phyloP scores from a whole-genome alignment of 176 grass and related monocot genomes.

The Eremochloa ophiuroides region DNA sequence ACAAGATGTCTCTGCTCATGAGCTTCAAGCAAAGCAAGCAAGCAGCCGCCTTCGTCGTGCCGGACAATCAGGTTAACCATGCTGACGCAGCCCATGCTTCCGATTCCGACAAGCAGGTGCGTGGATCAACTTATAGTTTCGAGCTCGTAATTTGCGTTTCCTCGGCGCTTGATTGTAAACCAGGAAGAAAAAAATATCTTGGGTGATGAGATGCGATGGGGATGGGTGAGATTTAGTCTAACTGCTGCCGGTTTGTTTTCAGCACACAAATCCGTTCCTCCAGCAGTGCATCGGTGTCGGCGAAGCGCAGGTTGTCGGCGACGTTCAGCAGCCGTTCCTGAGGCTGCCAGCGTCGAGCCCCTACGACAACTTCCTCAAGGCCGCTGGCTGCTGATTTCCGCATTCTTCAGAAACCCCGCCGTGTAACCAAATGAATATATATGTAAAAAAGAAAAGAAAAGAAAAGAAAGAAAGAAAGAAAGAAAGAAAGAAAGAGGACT shows the following conservation, averaged over 20 bases:
- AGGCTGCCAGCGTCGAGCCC: conserved; percentile 68
- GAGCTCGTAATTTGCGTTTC: background rate
- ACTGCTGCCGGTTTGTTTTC: conserved; percentile 22
- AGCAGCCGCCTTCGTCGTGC: background rate
- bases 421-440: background rate
- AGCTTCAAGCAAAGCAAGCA: conserved; percentile 33
- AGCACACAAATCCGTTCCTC: conserved; percentile 62
- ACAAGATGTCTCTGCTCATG: conserved; percentile 62
- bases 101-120: background rate
- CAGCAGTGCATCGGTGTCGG: background rate
- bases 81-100: background rate
- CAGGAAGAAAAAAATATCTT: background rate
- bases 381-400: conserved; percentile 57
- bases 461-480: too few species aligned
- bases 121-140: background rate
- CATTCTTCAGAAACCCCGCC: background rate
- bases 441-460: background rate
- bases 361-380: conserved; percentile 68
- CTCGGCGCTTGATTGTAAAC: background rate
- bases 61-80: background rate
- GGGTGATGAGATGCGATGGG: background rate
- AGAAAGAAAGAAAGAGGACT: background rate
- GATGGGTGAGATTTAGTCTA: background rate
- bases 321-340: conserved; percentile 13
- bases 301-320: background rate